A percentile compares a stretch with the other conserved stretches of the same genome.
These are phyloP conservation scores for Ceratobasidium sp. DNA, from an alignment of 1,284 basidiomycete species.

Conservation along the genomic window DNA sequence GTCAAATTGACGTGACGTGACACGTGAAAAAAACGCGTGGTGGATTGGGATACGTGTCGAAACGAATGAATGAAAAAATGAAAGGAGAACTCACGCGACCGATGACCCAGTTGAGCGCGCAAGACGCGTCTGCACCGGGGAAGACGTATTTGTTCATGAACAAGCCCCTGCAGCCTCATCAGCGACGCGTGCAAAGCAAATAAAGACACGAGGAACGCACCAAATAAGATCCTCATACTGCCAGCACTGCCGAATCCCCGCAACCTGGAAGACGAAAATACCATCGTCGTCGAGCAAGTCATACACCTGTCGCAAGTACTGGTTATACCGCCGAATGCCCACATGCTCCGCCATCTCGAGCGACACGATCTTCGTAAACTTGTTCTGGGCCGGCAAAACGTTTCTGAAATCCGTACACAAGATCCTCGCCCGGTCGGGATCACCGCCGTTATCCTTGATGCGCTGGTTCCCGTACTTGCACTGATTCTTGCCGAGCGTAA, in stretches of 20 bases:
- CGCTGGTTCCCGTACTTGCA: conserved; percentile 93
- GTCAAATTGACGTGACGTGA: no score
- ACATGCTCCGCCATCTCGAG: conserved; percentile 99
- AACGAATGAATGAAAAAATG: no score
- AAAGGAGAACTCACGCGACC: conserved; percentile 67
- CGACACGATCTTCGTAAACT: conserved; percentile 95
- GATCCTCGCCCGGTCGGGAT: conserved; percentile 85
- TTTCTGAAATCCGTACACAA: conserved; percentile 97
- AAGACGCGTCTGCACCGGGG: conserved; percentile 97
- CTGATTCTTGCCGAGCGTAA: conserved; percentile 94
- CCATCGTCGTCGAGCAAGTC: conserved; percentile 96
- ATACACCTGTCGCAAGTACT: conserved; percentile 94
- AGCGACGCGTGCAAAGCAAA: conserved; percentile 21
- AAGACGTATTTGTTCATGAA: conserved; percentile 99
- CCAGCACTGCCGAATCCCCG: conserved; percentile 94
- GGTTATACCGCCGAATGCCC: conserved; percentile 91
- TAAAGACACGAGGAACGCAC: conserved; percentile 64
- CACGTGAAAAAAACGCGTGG: no score
- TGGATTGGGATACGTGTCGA: conserved; percentile 13
- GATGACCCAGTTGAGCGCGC: conserved; percentile 96
- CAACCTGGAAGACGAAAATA: conserved; percentile 96
- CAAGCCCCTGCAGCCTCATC: conserved; percentile 70
- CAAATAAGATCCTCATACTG: conserved; percentile 98
- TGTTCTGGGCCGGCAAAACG: conserved; percentile 83
- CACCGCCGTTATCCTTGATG: conserved; percentile 84